Conservation (phyloP, 2,329 filamentous ascomycete genomes). For the Trichophyton equinum region DNA sequence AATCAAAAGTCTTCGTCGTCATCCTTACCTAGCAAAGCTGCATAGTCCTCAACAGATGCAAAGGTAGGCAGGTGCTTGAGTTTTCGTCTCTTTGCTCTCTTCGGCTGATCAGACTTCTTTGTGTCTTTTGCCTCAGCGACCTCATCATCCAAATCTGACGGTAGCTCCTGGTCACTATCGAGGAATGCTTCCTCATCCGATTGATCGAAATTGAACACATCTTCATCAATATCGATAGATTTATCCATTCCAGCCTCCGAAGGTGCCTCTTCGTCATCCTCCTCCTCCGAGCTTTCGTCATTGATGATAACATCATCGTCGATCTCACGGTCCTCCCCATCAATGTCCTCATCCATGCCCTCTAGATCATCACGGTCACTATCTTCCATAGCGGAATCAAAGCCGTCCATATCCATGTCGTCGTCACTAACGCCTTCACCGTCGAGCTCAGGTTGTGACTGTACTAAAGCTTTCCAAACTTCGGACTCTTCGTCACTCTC, state of each 20-base stretch:
- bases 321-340: constrained; percentile 19
- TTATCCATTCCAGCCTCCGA: constrained; percentile 21
- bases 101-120: constrained; percentile 26
- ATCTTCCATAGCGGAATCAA: constrained; percentile 40
- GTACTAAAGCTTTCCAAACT: constrained; percentile 83
- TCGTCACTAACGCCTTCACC: constrained; percentile 46
- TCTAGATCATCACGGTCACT: constrained; percentile 32
- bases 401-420: constrained; percentile 43
- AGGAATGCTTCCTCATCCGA: constrained; percentile 36
- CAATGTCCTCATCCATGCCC: constrained; percentile 31
- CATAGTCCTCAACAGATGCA: constrained; percentile 88
- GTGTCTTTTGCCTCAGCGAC: constrained; percentile 23
- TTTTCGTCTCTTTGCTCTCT: constrained; percentile 59
- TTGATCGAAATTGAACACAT: constrained; percentile 38
- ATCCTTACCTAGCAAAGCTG: constrained; percentile 64
- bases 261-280: constrained; percentile 10
- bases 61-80: constrained; percentile 85
- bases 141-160: constrained; percentile 37
- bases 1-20: constrained; percentile 2
- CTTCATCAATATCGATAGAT: constrained; percentile 40
- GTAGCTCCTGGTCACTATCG: constrained; percentile 44
- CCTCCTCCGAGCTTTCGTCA: constrained; percentile 10
- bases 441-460: constrained; percentile 65
- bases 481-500: constrained; percentile 59
- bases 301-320: constrained; percentile 20